Conservation (phyloP, 2,329 filamentous ascomycete species). For the Cercospora sp. region DNA sequence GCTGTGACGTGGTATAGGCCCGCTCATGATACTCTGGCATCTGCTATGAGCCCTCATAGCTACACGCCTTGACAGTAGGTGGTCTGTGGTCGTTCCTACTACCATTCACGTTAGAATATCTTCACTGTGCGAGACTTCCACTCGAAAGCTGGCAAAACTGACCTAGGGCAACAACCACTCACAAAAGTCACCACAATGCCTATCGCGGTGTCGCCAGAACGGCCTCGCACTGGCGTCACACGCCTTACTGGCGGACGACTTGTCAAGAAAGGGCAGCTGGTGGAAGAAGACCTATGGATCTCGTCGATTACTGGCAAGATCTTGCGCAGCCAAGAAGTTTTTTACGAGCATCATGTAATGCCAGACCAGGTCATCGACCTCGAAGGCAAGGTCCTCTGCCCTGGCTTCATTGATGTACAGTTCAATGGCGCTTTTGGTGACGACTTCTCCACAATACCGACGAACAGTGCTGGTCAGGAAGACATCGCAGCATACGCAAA, state of each 20-base stretch:
- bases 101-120: too few relatives aligned
- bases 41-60: not conserved
- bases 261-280: conserved; percentile 65
- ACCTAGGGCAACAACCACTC: not conserved
- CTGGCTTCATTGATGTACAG: conserved; percentile 87
- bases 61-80: not conserved
- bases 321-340: conserved; percentile 65
- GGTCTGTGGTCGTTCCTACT: too few relatives aligned
- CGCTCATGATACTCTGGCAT: not conserved
- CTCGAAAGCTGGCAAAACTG: not conserved
- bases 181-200: conserved; percentile 38
- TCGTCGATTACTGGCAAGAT: conserved; percentile 80
- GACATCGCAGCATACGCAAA: conserved; percentile 66
- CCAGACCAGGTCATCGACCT: conserved; percentile 78
- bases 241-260: conserved; percentile 68
- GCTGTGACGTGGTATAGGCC: conserved; percentile 22
- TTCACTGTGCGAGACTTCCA: not conserved
- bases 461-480: conserved; percentile 12
- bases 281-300: conserved; percentile 84
- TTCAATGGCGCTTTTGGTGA: conserved; percentile 92
- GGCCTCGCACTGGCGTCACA: conserved; percentile 59
- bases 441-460: conserved; percentile 79
- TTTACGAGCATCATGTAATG: conserved; percentile 66
- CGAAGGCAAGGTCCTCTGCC: conserved; percentile 76
- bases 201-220: conserved; percentile 42